A percentile compares a stretch with the other conserved stretches of the same genome.
phyloP scores from a whole-genome alignment of 495 filamentous ascomycete genomes.

The Aspergillus homomorphus region DNA sequence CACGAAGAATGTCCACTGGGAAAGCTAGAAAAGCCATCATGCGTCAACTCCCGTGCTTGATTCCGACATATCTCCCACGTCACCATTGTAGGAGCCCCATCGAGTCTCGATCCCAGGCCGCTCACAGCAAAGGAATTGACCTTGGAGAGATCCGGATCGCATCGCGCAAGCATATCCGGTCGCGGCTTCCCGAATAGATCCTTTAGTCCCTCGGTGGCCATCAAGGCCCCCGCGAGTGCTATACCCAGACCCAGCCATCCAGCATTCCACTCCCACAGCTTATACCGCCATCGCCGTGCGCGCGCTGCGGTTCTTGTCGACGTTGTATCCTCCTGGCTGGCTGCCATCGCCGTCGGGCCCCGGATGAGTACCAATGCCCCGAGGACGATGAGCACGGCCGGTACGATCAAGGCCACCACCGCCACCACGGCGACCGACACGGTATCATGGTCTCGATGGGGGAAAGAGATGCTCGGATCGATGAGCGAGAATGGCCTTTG shows the following conservation, averaged over 20 bases:
- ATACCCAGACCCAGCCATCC: conserved; percentile 63
- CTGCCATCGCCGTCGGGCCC: conserved; percentile 34
- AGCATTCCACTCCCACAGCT: conserved; percentile 63
- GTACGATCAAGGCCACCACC: conserved; percentile 49
- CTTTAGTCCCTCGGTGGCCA: conserved; percentile 62
- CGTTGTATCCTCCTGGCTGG: background rate
- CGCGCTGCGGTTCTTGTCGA: conserved; percentile 14
- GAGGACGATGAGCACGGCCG: conserved; percentile 50
- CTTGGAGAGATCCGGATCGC: conserved; percentile 51
- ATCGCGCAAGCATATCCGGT: conserved; percentile 61
- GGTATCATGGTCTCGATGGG: conserved; percentile 51
- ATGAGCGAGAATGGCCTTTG: conserved; percentile 47
- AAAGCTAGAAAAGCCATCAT: conserved; percentile 65
- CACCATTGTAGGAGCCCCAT: conserved; percentile 47
- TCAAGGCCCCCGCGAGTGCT: conserved; percentile 50
- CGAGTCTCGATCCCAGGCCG: conserved; percentile 45
- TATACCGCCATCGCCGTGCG: conserved; percentile 40
- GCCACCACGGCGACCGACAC: conserved; percentile 50
- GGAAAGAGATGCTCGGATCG: conserved; percentile 58
- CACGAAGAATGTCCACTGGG: conserved; percentile 68
- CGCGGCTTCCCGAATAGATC: conserved; percentile 61
- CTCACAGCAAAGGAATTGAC: conserved; percentile 45
- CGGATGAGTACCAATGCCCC: conserved; percentile 49
- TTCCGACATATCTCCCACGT: conserved; percentile 52
- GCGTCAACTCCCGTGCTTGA: conserved; percentile 32